Conservation (phyloP, 345 rosid species). For the Euphorbia tirucalli region DNA sequence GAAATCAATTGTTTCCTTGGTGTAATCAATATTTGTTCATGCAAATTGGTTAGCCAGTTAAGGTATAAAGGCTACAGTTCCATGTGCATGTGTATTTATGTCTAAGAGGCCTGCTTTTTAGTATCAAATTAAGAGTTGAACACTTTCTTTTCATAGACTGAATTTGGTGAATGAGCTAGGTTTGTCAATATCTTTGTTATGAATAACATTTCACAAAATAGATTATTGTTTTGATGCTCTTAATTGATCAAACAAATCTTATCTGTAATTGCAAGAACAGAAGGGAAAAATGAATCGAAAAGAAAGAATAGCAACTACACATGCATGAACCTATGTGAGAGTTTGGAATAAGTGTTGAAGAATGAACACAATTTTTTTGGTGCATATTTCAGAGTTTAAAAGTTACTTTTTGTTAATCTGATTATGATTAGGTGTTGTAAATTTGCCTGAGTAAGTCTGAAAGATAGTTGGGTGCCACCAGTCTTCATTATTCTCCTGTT, state of each 20-base stretch:
- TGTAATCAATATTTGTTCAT: neutral
- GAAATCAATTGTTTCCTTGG: neutral
- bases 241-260: neutral
- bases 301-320: neutral
- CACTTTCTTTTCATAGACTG: neutral
- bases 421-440: neutral
- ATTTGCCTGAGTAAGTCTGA: neutral
- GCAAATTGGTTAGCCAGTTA: slow-evolving; percentile 2
- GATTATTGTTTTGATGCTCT: neutral
- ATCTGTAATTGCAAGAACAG: neutral
- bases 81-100: neutral
- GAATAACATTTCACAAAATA: neutral
- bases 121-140: neutral
- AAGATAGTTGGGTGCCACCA: neutral
- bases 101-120: neutral
- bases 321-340: neutral
- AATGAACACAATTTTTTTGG: neutral
- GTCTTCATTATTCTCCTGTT: slow-evolving; percentile 3
- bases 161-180: neutral
- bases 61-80: slow-evolving; percentile 4
- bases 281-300: neutral
- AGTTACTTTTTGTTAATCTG: neutral
- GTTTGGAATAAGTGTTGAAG: neutral
- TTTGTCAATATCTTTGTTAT: neutral
- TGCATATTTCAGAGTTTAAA: neutral